A percentile compares a stretch with the other conserved stretches of the same genome.
Evolutionary conservation across 495 filamentous ascomycete genomes (phyloP).

Genomic region (Aspergillus funiculosus): DNA sequence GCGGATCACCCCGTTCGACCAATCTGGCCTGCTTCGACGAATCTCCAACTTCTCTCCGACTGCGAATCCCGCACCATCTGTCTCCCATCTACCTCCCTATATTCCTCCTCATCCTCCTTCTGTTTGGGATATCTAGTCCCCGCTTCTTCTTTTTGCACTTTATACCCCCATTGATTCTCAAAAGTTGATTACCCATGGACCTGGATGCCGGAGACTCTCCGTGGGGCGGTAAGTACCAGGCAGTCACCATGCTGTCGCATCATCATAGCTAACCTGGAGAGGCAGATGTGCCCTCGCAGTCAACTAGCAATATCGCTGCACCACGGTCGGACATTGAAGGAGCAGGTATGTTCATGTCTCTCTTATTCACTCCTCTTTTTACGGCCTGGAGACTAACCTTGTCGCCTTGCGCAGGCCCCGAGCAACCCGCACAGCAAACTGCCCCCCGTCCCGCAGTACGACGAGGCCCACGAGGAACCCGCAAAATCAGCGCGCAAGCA

Average conservation of each 20-base stretch:
- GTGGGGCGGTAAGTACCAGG: constrained; percentile 57
- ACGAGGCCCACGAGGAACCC: constrained; percentile 53
- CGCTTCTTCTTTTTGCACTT: constrained; percentile 7
- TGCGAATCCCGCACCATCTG: constrained; percentile 22
- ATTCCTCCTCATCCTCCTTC: constrained; percentile 11
- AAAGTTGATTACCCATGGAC: constrained; percentile 39
- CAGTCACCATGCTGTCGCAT: constrained; percentile 34
- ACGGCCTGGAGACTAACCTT: constrained; percentile 26
- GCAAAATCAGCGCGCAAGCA: constrained; percentile 73
- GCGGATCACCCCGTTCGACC: constrained; percentile 33
- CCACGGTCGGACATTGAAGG: constrained; percentile 26
- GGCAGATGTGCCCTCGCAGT: constrained; percentile 55
- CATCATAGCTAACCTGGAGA: constrained; percentile 22
- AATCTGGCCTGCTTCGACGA: constrained; percentile 15
- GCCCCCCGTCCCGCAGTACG: constrained; percentile 44
- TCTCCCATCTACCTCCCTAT: constrained; percentile 13
- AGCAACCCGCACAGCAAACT: constrained; percentile 31
- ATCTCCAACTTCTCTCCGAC: constrained; percentile 27
- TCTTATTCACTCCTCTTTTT: constrained; percentile 11
- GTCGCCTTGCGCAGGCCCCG: constrained; percentile 30
- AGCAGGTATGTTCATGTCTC: constrained; percentile 23
- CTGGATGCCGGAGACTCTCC: constrained; percentile 62
- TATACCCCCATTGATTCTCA: background rate
- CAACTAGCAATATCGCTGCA: constrained; percentile 29
- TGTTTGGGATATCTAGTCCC: background rate